Evolutionary conservation across 805 yeast genomes (phyloP), one percentile per base, ranked within the genome.

Genomic region (Saccharomycopsis sp.): DNA sequence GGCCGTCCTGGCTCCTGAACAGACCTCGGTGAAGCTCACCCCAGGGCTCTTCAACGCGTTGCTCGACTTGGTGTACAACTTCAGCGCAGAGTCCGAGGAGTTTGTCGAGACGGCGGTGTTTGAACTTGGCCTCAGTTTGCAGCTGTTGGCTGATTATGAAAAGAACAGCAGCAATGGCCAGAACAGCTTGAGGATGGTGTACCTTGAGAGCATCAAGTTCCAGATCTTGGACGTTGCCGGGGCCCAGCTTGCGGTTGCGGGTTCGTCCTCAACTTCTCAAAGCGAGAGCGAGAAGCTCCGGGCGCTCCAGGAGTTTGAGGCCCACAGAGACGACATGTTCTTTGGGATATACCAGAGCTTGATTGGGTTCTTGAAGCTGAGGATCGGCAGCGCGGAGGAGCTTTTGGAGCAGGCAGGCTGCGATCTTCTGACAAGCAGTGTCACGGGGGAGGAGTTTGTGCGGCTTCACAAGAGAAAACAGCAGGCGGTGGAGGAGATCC

Each of bases 61-160:
- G 30, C 53, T 78, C 30, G 82, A 75, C 50, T 66, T 77, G 42
- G 55, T 77, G 20, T 76, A 74, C 53, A 80, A 75, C 52, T 71
- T 77, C 50, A 68, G 78, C 16, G 63, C 76, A 12, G 80, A 77
- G 50, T 75, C 82, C 0, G 50, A 57, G 13, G 77, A 70, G 15
- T 77, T 77, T 49, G 65, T 77, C 19, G 56, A 57, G 27, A 35
- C 23, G 15, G 38, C 31, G 52, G 56, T 32, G 50, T 65, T 34
- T 29, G 34, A 30, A 16, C 42, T 38, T 6, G 39, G 39, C 17
- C 44, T 53, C 30, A 37, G 41, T 25, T 34, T 53, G 12, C 37
- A 43, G 1, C 39, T 31, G 20, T 41, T 60, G 32, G 34, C 48
- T 4, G 48, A 49, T 6, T 60, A 53, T 36, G n/a, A n/a, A n/a